Conservation (phyloP, 176 grass and related monocot genomes). For the Rhynchospora tenuis region DNA sequence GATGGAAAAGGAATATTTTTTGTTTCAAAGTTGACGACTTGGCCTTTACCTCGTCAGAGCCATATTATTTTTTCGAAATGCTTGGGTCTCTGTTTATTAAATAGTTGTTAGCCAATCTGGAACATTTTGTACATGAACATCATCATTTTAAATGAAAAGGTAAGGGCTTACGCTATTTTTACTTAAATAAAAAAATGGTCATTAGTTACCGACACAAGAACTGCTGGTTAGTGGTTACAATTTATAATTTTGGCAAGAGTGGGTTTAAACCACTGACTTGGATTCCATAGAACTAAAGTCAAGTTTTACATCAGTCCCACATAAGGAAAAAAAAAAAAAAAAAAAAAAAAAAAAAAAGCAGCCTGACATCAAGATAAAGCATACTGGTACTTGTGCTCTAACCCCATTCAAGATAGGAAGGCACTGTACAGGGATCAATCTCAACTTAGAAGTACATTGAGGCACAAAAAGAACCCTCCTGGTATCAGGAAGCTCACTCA, state of each 20-base stretch:
- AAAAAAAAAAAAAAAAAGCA: too few relatives aligned
- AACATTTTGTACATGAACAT: background rate
- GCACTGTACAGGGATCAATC: background rate
- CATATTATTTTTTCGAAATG: background rate
- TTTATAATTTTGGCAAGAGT: background rate
- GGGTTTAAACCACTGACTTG: background rate
- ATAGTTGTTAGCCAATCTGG: background rate
- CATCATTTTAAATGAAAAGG: background rate
- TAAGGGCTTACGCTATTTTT: background rate
- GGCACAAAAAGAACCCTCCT: background rate
- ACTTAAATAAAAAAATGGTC: background rate
- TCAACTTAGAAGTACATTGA: background rate
- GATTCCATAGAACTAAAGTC: background rate
- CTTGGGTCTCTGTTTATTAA: background rate
- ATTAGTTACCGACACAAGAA: background rate
- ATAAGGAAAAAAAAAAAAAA: background rate
- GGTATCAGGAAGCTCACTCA: background rate
- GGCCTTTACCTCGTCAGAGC: background rate
- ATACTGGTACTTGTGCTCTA: background rate
- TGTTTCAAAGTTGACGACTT: background rate
- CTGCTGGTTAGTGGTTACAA: background rate
- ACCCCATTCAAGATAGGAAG: background rate
- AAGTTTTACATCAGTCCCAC: background rate
- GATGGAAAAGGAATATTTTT: background rate
- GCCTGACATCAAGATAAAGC: background rate